Base-by-base conservation (phyloP, 2,329 filamentous ascomycete species). In the Gliomastix tumulicola region DNA sequence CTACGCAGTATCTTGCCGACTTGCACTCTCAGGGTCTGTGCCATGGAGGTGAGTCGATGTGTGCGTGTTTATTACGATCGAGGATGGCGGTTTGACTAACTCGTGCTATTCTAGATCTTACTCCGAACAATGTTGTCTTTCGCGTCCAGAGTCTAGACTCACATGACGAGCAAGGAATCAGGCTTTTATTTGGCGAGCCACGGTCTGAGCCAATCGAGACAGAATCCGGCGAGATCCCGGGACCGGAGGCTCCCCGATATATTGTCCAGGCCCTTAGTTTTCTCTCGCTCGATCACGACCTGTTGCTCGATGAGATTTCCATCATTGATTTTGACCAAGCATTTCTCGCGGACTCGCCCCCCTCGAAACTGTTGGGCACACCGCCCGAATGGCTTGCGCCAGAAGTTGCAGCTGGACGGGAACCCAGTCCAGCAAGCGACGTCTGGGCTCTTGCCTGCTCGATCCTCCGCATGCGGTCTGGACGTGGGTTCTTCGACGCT, bases 391-490 rank as follows among this genome's bases (percentile, higher is more conserved):
- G 18, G 18, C 32, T 34, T 21, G 32, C 32, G n/a, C 32, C 32
- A 17, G 8, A 34, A 21, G 32, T 34, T 20, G 32, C 32, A 9
- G 32, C 20, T 15, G 32, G 32, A 4, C 11, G 7, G 7, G 16
- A 15, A 8, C 16, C 5, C 27, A 35, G 40, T 28, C 36, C 38
- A 1, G 36, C 36, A 4, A 43, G 42, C 22, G 44, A 46, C 21
- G 32, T 44, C 11, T 46, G 44, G 44, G 38, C 42, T 7, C 6
- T 44, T 7, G 25, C 32, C 9, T 38, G 36, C 16, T n/a, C 37
- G 3, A 36, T 46, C 13, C 35, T 43, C 5, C 34, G 37, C 3
- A 19, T 37, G 15, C 38, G 41, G 7, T 39, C 41, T 7, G 43
- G 41, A 3, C n/a, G 4, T 6, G 38, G 37, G 12, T 38, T 35